These are phyloP conservation scores for Phytophthora hibernalis DNA, from an alignment of 352 stramenopile genomes.

Conservation along the genomic window DNA sequence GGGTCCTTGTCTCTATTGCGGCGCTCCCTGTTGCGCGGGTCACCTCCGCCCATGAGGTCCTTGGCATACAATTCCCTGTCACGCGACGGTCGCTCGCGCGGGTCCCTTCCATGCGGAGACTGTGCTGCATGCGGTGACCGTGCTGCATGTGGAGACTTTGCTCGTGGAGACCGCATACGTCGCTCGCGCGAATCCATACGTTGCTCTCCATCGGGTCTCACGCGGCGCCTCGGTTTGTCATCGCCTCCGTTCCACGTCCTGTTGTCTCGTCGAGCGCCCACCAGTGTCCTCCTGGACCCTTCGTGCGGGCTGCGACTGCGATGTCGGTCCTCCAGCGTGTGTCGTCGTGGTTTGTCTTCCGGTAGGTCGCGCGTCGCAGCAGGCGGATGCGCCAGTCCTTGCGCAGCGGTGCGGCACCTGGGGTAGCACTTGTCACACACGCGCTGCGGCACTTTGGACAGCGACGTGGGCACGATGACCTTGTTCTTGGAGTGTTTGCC, in stretches of 20 bases:
- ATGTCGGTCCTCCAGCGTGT: conserved; percentile 29
- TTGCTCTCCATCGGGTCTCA: conserved; percentile 15
- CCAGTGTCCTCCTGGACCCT: conserved; percentile 9
- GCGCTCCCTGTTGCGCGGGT: conserved; percentile 3
- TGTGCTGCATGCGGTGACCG: conserved; percentile 21
- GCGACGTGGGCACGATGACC: conserved; percentile 68
- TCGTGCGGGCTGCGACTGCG: conserved; percentile 14
- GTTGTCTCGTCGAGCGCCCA: conserved; percentile 25
- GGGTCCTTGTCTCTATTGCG: conserved; percentile 11
- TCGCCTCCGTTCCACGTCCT: conserved; percentile 38
- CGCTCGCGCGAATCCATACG: conserved; percentile 22
- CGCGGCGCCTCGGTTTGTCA: conserved; percentile 8
- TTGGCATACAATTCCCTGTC: conserved; percentile 14
- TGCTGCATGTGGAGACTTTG: conserved; percentile 18
- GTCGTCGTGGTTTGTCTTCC: conserved; percentile 24
- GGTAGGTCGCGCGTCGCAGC: conserved; percentile 14
- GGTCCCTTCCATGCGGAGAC: conserved; percentile 26
- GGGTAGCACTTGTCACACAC: conserved; percentile 81
- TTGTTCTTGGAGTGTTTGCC: conserved; percentile 74
- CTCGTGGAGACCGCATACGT: conserved; percentile 25
- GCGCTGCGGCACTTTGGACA: conserved; percentile 71
- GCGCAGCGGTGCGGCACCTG: conserved; percentile 38
- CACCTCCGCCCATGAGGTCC: conserved; percentile 5
- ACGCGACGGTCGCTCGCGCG: not conserved
- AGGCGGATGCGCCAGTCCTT: conserved; percentile 21